Base-by-base conservation (phyloP, 306 rosid genomes). In the Dryas octopetala region DNA sequence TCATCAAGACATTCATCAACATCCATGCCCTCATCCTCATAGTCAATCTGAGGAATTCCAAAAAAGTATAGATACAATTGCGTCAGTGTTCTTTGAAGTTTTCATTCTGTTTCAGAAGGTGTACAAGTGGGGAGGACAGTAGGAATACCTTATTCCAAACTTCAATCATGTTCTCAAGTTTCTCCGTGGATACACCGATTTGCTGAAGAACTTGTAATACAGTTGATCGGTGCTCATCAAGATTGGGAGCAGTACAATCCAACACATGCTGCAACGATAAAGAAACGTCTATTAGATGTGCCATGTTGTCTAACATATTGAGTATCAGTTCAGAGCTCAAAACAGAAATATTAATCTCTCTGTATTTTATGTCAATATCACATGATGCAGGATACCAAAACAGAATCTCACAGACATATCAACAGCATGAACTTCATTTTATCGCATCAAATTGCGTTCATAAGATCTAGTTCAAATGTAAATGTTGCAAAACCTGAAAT, bases 201-300 rank as follows among this genome's bases (percentile, higher is more conserved):
- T 95, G 93, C 82, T 85, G 86, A 73, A 95, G 99, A 79, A 92
- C 96, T 79, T 82, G 89, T 32, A 90, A 72, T 73, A 95, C 98
- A 62, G 97, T 90, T 55, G 84, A 84, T 49, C 96, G 91, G 78
- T 95, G 99, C 85, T 95, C 99, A 52, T 90, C 89, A 52, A 92
- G 92, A 87, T 95, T 92, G 75, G 97, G 97, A 75, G 99, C 97
- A 77, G 88, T 90, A 61, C 89, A 95, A 85, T 95, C 99, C 82
- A 95, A 88, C 76, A 92, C 96, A 76, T 95, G 99, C 93, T 95
- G 84, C 76, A 72, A 81, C 74, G 77, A 87, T 57, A 60, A 74
- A 74, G 71, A 55, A 32, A 72, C 15, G 11, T 68, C 69, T 9
- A 61, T 69, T 62, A 83, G 74, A 67, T 28, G 23, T 67, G 52